Percentiles rank a stretch among this genome's conserved stretches.
Evolutionary conservation across 371 early-diverging fungal genomes (phyloP).

Genomic region (Mortierella sp.): DNA sequence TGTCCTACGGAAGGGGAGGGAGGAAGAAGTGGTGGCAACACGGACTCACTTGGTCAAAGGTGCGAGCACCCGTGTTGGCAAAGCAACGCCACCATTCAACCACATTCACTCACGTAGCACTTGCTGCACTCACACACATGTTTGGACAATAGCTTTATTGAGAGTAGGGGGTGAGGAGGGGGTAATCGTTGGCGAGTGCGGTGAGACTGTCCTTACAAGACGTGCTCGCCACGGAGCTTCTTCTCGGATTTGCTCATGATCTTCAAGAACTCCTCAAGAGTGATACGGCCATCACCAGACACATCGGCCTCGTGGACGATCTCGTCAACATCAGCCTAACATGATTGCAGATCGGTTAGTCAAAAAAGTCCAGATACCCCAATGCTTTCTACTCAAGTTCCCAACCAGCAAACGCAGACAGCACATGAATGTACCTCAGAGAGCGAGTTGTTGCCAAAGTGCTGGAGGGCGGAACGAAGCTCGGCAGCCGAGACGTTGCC

Average conservation of each 20-base stretch:
- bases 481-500: slow-evolving; percentile 51
- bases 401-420: no score
- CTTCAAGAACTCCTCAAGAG: slow-evolving; percentile 56
- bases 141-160: no score
- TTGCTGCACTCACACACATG: no score
- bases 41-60: no score
- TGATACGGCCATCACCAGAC: slow-evolving; percentile 54
- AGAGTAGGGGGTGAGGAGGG: no score
- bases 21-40: no score
- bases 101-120: no score
- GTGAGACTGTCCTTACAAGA: slow-evolving; percentile 47
- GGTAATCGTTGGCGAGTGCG: no score
- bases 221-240: slow-evolving; percentile 55
- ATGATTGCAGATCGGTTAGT: background rate
- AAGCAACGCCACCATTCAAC: no score
- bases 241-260: slow-evolving; percentile 54
- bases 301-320: slow-evolving; percentile 55
- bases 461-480: slow-evolving; percentile 47
- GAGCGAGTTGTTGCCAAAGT: slow-evolving; percentile 54
- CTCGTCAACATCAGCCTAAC: slow-evolving; percentile 50
- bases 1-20: no score
- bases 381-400: background rate
- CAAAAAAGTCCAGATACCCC: background rate
- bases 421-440: slow-evolving; percentile 34
- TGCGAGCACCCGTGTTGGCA: no score